Evolutionary conservation across 805 yeast genomes (phyloP), one percentile per base, ranked within the genome.

Genomic region (Metschnikowia proteae): DNA sequence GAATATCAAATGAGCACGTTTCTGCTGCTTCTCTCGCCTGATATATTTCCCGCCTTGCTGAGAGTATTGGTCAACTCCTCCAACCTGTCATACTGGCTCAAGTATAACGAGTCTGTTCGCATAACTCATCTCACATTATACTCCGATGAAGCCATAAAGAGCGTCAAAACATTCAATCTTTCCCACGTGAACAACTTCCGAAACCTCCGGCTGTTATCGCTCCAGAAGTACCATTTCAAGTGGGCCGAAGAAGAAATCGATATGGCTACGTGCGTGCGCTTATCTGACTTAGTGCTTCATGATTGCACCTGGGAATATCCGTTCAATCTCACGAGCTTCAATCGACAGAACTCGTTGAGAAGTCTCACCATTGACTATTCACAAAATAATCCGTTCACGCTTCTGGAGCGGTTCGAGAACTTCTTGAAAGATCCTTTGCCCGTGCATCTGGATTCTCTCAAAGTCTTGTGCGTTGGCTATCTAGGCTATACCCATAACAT

Each of bases 221-320:
- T 80, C 10, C 49, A 64, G 43, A 67, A 73, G 17, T 80, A 68
- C 60, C 63, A 74, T 66, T 60, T 80, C 64, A 59, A 70, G 62
- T 63, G 80, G 78, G 60, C 60, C 3, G 65, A 65, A 26, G 57
- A 54, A 6, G 52, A 49, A 4, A 46, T 39, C 8, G 57, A 51
- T 1, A 45, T 56, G 8, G 52, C 59, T 1, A 45, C 51, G 1
- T 38, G 40, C 2, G 56, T 60, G 4, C 34, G 52, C 1, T 56
- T 73, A 28, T 54, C 55, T 4, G 54, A 53, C 2, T 53, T 78
- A 26, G 52, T 58, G 3, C 54, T 80, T 4, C 53, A 59, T 10
- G 68, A 79, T 52, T 80, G 84, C 60, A 71, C 75, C 1, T 80
- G 84, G 84, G 77, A 76, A 50, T 80, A 78, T 52, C 84, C 84